These are phyloP conservation scores for Mucor irregularis DNA, from an alignment of 371 early-diverging fungal genomes.

Conservation along the genomic window DNA sequence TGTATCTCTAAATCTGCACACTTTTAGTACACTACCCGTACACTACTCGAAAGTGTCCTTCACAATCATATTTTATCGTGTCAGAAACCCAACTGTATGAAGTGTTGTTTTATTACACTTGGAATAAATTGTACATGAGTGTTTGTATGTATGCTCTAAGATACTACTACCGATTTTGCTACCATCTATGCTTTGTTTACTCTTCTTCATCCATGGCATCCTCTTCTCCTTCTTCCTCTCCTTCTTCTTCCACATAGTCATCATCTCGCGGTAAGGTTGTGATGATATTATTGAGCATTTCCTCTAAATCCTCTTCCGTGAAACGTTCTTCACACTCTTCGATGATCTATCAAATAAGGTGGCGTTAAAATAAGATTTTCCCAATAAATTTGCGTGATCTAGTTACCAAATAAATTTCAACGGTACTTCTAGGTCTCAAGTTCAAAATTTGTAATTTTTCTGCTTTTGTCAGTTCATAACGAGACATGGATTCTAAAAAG, in stretches of 20 bases:
- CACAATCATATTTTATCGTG: too few species aligned
- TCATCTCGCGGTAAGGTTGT: conserved; percentile 47
- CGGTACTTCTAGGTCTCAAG: conserved; percentile 55
- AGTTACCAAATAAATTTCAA: conserved; percentile 61
- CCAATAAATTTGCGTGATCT: background rate
- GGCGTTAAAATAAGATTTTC: background rate
- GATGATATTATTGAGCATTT: conserved; percentile 37
- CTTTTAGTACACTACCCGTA: too few species aligned
- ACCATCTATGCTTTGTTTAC: background rate
- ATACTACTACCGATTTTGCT: too few species aligned
- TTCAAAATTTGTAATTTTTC: conserved; percentile 68
- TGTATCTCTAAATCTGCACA: too few species aligned
- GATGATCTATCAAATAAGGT: conserved; percentile 41
- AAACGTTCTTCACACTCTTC: conserved; percentile 71
- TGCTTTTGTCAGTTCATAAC: conserved; percentile 54
- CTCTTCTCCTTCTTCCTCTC: conserved; percentile 32
- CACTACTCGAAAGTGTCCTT: too few species aligned
- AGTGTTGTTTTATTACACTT: too few species aligned
- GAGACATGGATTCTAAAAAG: conserved; percentile 36
- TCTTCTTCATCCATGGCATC: conserved; percentile 6
- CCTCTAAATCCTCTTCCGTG: conserved; percentile 45
- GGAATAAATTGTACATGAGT: too few species aligned
- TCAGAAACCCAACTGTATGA: too few species aligned
- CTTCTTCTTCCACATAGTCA: conserved; percentile 43
- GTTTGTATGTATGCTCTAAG: too few species aligned